These are phyloP conservation scores for Nothophytophthora sp. DNA, from an alignment of 352 stramenopile genomes.

Conservation along the genomic window DNA sequence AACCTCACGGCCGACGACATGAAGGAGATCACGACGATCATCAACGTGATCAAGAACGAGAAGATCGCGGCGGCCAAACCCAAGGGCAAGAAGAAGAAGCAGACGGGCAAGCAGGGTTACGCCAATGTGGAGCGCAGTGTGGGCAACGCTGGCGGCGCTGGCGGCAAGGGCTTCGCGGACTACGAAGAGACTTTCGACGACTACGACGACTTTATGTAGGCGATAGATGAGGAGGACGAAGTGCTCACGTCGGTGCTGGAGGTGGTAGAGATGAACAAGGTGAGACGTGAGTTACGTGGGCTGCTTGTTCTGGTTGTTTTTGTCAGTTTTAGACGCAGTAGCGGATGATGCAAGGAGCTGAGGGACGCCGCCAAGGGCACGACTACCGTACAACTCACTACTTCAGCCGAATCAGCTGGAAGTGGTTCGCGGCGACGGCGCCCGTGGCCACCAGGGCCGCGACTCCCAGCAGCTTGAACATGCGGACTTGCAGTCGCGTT, in stretches of 20 bases:
- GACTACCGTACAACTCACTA: too few relatives aligned
- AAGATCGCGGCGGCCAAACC: conserved; percentile 83
- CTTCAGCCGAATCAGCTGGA: too few relatives aligned
- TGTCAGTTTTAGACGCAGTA: too few relatives aligned
- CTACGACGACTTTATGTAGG: conserved; percentile 89
- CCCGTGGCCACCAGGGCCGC: too few relatives aligned
- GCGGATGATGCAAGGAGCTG: too few relatives aligned
- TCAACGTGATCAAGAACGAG: conserved; percentile 90
- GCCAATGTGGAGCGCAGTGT: conserved; percentile 72
- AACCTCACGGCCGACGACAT: conserved; percentile 85
- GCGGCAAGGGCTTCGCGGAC: conserved; percentile 34
- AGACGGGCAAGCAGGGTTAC: conserved; percentile 76
- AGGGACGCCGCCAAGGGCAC: too few relatives aligned
- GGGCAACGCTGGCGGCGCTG: conserved; percentile 39
- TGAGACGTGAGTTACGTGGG: conserved; percentile 12
- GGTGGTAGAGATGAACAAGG: conserved; percentile 8
- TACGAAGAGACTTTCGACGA: conserved; percentile 78
- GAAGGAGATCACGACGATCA: conserved; percentile 86
- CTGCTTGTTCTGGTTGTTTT: conserved; percentile 1
- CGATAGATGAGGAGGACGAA: conserved; percentile 18
- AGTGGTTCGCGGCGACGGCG: too few relatives aligned
- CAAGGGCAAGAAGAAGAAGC: conserved; percentile 89
- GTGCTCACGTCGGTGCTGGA: conserved; percentile 5
- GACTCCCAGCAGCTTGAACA: too few relatives aligned
- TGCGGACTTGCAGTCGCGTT: too few relatives aligned